These are phyloP conservation scores for Nectriaceae sp. DNA, from an alignment of 2,329 filamentous ascomycete genomes.

Conservation along the genomic window DNA sequence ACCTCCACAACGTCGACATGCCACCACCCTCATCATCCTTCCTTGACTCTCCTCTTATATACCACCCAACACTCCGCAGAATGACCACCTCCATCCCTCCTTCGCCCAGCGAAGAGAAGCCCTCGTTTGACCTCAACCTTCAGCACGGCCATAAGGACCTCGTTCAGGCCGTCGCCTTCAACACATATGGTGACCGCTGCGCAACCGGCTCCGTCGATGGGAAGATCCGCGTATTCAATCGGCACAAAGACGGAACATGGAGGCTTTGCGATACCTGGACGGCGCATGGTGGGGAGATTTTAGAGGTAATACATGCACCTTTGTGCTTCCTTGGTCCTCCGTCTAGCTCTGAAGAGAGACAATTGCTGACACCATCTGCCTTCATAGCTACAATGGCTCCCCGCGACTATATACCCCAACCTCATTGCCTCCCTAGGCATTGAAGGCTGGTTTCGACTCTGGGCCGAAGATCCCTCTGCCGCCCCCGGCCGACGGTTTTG, in stretches of 20 bases:
- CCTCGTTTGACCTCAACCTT: slow-evolving; percentile 61
- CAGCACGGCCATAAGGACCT: slow-evolving; percentile 78
- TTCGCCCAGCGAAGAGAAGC: slow-evolving; percentile 46
- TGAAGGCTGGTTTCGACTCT: slow-evolving; percentile 87
- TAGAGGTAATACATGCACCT: slow-evolving; percentile 68
- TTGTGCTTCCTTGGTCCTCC: slow-evolving; percentile 18
- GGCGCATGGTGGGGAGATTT: slow-evolving; percentile 86
- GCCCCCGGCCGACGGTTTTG: slow-evolving; percentile 82
- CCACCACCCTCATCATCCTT: slow-evolving; percentile 16
- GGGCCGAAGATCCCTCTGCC: slow-evolving; percentile 87
- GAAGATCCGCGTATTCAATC: slow-evolving; percentile 88
- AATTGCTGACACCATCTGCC: slow-evolving; percentile 4
- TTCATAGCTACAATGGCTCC: slow-evolving; percentile 84
- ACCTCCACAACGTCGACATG: slow-evolving; percentile 17
- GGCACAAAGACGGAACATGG: slow-evolving; percentile 77
- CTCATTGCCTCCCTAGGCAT: slow-evolving; percentile 86
- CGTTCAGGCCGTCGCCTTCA: slow-evolving; percentile 84
- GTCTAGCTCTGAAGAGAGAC: neutral
- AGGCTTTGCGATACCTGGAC: slow-evolving; percentile 83
- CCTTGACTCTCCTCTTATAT: slow-evolving; percentile 12
- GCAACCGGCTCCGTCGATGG: slow-evolving; percentile 91
- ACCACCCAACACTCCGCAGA: neutral
- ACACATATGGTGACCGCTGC: slow-evolving; percentile 88
- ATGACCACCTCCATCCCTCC: slow-evolving; percentile 36
- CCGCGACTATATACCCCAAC: slow-evolving; percentile 82